A percentile compares a stretch with the other conserved stretches of the same genome.
These are phyloP conservation scores for Monosporascus sp. DNA, from an alignment of 2,329 filamentous ascomycete species.

Conservation along the genomic window DNA sequence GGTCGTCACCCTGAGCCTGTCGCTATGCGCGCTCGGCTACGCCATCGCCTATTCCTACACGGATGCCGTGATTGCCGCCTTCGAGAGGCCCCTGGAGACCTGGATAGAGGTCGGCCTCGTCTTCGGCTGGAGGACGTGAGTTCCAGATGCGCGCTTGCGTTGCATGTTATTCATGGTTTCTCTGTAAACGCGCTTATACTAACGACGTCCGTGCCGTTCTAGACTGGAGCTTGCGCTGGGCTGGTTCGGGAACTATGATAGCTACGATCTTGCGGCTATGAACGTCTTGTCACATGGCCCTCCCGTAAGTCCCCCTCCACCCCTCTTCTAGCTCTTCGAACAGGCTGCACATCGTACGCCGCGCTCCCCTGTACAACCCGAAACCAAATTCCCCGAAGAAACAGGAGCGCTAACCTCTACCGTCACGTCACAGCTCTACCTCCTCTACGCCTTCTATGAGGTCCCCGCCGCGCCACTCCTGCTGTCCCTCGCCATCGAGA, in stretches of 20 bases:
- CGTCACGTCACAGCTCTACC: constrained; percentile 51
- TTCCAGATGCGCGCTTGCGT: constrained; percentile 14
- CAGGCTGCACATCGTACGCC: background rate
- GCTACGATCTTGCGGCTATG: constrained; percentile 62
- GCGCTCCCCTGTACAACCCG: background rate
- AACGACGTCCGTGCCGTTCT: constrained; percentile 36
- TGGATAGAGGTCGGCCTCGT: constrained; percentile 56
- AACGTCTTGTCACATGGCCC: constrained; percentile 70
- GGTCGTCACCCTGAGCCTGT: constrained; percentile 50
- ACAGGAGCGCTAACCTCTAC: constrained; percentile 1
- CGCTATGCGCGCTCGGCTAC: constrained; percentile 60
- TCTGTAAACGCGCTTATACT: background rate
- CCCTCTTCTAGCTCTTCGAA: background rate
- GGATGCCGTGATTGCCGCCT: constrained; percentile 58
- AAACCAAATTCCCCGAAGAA: constrained; percentile 1
- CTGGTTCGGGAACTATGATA: constrained; percentile 72
- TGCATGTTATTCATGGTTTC: background rate
- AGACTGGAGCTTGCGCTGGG: constrained; percentile 65
- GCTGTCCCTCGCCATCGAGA: constrained; percentile 61
- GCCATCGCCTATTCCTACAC: constrained; percentile 55
- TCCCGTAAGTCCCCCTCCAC: constrained; percentile 42
- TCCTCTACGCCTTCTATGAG: constrained; percentile 73
- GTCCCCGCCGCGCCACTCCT: constrained; percentile 58
- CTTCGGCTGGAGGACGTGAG: constrained; percentile 51
- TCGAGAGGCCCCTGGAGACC: constrained; percentile 60